Conservation (phyloP, 305 asterid species). For the Fraxinus velutina region DNA sequence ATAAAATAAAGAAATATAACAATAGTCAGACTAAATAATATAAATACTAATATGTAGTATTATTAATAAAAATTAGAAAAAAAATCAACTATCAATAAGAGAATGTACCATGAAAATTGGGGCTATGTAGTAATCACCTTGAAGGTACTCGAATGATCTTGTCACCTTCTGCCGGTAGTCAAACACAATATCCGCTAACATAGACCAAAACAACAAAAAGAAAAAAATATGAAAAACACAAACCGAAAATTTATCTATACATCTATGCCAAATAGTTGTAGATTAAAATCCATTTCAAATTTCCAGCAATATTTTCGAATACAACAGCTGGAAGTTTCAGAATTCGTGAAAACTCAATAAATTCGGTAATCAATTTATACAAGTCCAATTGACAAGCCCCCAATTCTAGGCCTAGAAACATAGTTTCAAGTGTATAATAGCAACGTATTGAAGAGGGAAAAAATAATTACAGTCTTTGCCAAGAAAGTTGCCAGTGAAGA, state of each 20-base stretch:
- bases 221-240: background rate
- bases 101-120: conserved; percentile 66
- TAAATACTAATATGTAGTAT: background rate
- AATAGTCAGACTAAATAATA: background rate
- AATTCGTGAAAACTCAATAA: background rate
- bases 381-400: background rate
- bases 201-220: background rate
- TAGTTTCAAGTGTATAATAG: background rate
- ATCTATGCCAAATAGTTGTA: background rate
- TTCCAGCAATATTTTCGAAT: background rate
- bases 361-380: background rate
- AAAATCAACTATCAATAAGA: background rate
- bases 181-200: conserved; percentile 89
- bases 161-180: conserved; percentile 89
- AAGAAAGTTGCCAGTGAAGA: conserved; percentile 85
- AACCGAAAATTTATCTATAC: background rate
- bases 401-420: background rate
- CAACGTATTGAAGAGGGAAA: background rate
- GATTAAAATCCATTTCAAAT: background rate
- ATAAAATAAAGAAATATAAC: conserved; percentile 1
- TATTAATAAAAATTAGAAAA: background rate
- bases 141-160: conserved; percentile 79
- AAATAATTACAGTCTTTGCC: conserved; percentile 77
- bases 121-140: conserved; percentile 89
- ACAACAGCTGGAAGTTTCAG: background rate